phyloP scores from a whole-genome alignment of 192 early-diverging fungal genomes.

The Rhizophagus clarus region DNA sequence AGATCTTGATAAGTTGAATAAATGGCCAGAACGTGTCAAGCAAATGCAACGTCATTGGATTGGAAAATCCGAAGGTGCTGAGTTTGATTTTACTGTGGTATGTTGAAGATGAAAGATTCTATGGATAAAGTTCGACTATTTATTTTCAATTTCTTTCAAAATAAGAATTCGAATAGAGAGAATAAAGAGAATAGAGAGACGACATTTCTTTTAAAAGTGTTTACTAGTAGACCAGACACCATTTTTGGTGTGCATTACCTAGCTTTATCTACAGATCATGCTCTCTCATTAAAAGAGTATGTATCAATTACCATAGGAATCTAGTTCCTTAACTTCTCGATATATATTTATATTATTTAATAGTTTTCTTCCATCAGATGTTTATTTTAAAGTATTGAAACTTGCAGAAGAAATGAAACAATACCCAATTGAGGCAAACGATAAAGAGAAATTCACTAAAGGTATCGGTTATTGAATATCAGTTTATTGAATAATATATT shows the following conservation, averaged over 20 bases:
- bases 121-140: not conserved
- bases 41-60: slow-evolving; percentile 94
- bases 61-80: slow-evolving; percentile 79
- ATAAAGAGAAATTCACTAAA: slow-evolving; percentile 39
- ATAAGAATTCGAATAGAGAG: not conserved
- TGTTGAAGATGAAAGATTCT: not conserved
- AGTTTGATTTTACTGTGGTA: slow-evolving; percentile 63
- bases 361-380: slow-evolving; percentile 18
- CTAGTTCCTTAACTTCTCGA: not conserved
- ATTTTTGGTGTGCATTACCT: slow-evolving; percentile 75
- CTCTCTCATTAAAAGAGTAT: slow-evolving; percentile 44
- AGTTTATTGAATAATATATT: not conserved
- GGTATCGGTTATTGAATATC: slow-evolving; percentile 18
- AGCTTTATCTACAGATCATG: slow-evolving; percentile 68
- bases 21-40: slow-evolving; percentile 92
- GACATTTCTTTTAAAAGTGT: slow-evolving; percentile 54
- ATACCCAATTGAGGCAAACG: not conserved
- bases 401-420: slow-evolving; percentile 32
- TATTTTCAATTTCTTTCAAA: not conserved
- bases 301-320: slow-evolving; percentile 15
- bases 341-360: slow-evolving; percentile 1
- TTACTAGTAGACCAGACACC: slow-evolving; percentile 80
- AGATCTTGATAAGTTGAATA: slow-evolving; percentile 69
- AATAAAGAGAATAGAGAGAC: not conserved
- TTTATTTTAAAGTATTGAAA: slow-evolving; percentile 20